Conservation (phyloP, 139 green algal species). For the Parachlorella kessleri region DNA sequence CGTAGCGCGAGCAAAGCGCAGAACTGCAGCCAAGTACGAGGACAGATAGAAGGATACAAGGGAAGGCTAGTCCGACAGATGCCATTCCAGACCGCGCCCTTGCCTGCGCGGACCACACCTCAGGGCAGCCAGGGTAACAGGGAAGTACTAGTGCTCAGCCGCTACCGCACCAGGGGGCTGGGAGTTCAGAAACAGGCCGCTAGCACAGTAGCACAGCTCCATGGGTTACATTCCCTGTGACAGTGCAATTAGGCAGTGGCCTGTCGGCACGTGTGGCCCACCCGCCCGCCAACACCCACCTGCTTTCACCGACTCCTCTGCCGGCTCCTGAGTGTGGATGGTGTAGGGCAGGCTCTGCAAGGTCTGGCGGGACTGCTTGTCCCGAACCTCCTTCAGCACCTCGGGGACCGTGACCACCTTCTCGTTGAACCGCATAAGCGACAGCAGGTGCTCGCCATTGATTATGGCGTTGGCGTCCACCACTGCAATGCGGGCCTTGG, state of each 20-base stretch:
- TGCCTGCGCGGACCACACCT: too few relatives aligned
- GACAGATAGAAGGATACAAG: too few relatives aligned
- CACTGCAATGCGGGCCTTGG: slow-evolving; percentile 46
- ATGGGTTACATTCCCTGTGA: too few relatives aligned
- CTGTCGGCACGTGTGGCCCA: too few relatives aligned
- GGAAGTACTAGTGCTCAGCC: too few relatives aligned
- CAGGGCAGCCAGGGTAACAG: too few relatives aligned
- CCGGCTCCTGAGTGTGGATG: slow-evolving; percentile 66
- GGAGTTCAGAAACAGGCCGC: too few relatives aligned
- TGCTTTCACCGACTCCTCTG: slow-evolving; percentile 71
- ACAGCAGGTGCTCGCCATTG: slow-evolving; percentile 58
- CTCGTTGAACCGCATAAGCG: slow-evolving; percentile 49
- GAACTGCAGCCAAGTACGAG: slow-evolving; percentile 60
- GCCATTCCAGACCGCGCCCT: too few relatives aligned
- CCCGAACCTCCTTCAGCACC: slow-evolving; percentile 79
- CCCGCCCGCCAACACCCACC: slow-evolving; percentile 46
- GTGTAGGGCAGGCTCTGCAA: slow-evolving; percentile 65
- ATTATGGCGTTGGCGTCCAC: slow-evolving; percentile 94
- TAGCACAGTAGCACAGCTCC: too few relatives aligned
- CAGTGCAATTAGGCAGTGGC: too few relatives aligned
- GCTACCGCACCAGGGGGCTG: too few relatives aligned
- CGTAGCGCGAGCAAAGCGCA: slow-evolving; percentile 81
- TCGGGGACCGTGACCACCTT: slow-evolving; percentile 74
- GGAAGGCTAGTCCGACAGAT: too few relatives aligned
- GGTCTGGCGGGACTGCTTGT: slow-evolving; percentile 69